Base-by-base conservation (phyloP, 2,329 filamentous ascomycete genomes). In the Coniochaeta prunicola region DNA sequence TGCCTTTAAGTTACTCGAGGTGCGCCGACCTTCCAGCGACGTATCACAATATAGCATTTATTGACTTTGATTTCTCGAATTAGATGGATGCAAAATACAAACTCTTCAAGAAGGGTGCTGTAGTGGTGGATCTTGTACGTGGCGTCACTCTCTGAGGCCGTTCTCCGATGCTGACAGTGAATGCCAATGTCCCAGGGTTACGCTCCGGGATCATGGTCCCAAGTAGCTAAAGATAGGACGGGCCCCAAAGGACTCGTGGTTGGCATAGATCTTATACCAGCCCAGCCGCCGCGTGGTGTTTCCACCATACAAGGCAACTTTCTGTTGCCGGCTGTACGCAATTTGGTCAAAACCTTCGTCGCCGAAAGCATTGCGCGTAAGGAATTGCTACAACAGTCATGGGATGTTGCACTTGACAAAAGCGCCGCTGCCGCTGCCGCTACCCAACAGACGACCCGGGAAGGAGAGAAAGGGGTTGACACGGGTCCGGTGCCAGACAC, bases 251-350 rank as follows among this genome's bases (percentile, higher is more conserved):
- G 92, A 9, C 84, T 88, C 48, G 87, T 99, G 13, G 78, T 99
- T 30, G 96, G 94, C 12, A 93, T 99, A 67, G 94, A 99, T 71
- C 83, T 99, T 57, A 91, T 99, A 64, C 94, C 94, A 4, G 91
- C 92, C 0, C 89, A 93, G 70, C 93, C 96, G 5, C 94, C 94
- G 0, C 86, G 83, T 67, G 94, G 94, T 24, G 92, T 96, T n/a
- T 92, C 90, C 30, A 91, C 91, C 2, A 92, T 99, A 59, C 94
- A 99, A 73, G 94, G 96, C 54, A 90, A 99, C 71, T 97, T 99
- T 64, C 78, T 97, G 42, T 89, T 87, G 6, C 81, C 85, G 0
- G 74, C 76, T 2, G 87, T 97, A n/a, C 89, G 89, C 71, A 81
- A 78, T 24, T 83, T 93, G 71, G 87, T 96, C 40, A 87, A 88